These are phyloP conservation scores for Terfezia boudieri DNA, from an alignment of 495 filamentous ascomycete species.

Conservation along the genomic window DNA sequence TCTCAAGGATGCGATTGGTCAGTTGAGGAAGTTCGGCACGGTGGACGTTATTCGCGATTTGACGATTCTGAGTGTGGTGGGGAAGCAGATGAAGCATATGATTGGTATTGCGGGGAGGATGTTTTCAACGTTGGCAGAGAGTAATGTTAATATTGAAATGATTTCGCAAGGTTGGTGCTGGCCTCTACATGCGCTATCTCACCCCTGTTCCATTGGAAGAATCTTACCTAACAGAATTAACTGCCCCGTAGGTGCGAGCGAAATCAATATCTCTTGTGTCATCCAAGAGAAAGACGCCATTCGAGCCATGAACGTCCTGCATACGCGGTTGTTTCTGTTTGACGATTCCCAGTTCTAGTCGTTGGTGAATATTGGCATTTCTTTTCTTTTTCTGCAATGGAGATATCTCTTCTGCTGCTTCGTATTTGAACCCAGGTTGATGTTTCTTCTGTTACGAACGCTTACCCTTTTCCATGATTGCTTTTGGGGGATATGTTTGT, in stretches of 20 bases:
- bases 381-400: no score
- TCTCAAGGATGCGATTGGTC: conserved; percentile 41
- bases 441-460: no score
- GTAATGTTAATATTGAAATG: conserved; percentile 89
- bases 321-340: conserved; percentile 59
- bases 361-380: neutral
- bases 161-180: conserved; percentile 63
- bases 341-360: conserved; percentile 3
- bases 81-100: conserved; percentile 88
- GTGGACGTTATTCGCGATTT: conserved; percentile 71
- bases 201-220: no score
- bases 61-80: conserved; percentile 80
- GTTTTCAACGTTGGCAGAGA: conserved; percentile 73
- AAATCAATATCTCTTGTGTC: conserved; percentile 97
- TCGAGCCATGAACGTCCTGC: conserved; percentile 79
- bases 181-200: neutral
- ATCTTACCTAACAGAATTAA: neutral
- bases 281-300: conserved; percentile 78
- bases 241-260: conserved; percentile 44
- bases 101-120: conserved; percentile 71
- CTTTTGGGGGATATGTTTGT: no score
- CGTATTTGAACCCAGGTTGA: no score
- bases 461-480: no score
- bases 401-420: no score
- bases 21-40: conserved; percentile 54